Conservation (phyloP, 1,284 basidiomycete genomes). For the Trichosporon ovoides region DNA sequence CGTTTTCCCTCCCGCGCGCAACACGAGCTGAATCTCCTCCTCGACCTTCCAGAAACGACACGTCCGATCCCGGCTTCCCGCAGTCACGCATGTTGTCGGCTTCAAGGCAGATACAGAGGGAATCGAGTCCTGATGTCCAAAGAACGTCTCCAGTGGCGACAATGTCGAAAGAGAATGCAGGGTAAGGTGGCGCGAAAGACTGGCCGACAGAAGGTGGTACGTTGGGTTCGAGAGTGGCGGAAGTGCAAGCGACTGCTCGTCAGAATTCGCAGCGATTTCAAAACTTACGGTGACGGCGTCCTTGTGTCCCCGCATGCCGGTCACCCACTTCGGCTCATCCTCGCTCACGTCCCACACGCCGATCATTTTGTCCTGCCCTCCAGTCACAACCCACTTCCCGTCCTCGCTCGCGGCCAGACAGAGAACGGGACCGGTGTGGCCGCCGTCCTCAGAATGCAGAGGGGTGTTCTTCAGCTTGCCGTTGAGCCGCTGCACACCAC, state of each 20-base stretch:
- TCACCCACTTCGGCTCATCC: slow-evolving; percentile 62
- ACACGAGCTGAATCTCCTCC: slow-evolving; percentile 93
- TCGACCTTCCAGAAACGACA: slow-evolving; percentile 94
- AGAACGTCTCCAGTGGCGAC: slow-evolving; percentile 93
- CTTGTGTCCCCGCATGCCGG: slow-evolving; percentile 74
- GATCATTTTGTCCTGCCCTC: slow-evolving; percentile 72
- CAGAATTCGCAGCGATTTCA: background rate
- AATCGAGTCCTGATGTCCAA: slow-evolving; percentile 91
- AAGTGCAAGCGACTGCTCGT: slow-evolving; percentile 63
- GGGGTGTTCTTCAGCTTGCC: slow-evolving; percentile 16
- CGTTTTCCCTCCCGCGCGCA: slow-evolving; percentile 79
- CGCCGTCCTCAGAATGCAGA: slow-evolving; percentile 51
- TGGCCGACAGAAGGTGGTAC: slow-evolving; percentile 78
- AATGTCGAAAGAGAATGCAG: slow-evolving; percentile 82
- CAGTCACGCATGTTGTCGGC: slow-evolving; percentile 77
- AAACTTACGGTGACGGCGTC: slow-evolving; percentile 75
- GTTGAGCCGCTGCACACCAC: slow-evolving; percentile 69
- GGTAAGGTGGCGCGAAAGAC: slow-evolving; percentile 86
- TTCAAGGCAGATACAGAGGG: slow-evolving; percentile 71
- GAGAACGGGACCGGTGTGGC: slow-evolving; percentile 82
- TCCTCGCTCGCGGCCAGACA: slow-evolving; percentile 78
- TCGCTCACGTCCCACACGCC: slow-evolving; percentile 74
- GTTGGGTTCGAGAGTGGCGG: slow-evolving; percentile 63
- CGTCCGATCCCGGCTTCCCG: slow-evolving; percentile 85
- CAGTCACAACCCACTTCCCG: slow-evolving; percentile 77